A percentile compares a stretch with the other conserved stretches of the same genome.
These are phyloP conservation scores for Talaromyces funiculosus DNA, from an alignment of 2,329 filamentous ascomycete genomes.

Conservation along the genomic window DNA sequence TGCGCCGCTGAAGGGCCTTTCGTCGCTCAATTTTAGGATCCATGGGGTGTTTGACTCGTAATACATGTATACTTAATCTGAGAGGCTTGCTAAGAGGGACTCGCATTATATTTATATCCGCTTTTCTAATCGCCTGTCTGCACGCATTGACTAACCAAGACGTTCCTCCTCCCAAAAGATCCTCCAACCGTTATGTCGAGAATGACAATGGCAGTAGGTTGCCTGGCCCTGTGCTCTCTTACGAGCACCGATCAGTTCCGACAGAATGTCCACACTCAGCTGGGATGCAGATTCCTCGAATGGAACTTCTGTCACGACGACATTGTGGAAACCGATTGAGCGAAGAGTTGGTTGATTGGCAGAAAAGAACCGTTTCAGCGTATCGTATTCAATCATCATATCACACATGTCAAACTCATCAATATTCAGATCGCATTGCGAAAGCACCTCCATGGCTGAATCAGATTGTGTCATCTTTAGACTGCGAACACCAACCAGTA, in stretches of 20 bases:
- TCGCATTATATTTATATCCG: background rate
- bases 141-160: background rate
- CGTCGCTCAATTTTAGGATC: background rate
- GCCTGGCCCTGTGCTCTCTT: background rate
- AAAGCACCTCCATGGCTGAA: background rate
- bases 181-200: background rate
- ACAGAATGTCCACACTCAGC: background rate
- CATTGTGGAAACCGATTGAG: background rate
- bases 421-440: background rate
- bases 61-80: background rate
- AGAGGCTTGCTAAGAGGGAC: background rate
- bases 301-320: background rate
- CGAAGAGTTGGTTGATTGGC: background rate
- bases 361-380: background rate
- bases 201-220: background rate
- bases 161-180: background rate
- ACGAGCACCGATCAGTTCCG: background rate
- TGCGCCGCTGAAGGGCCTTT: background rate
- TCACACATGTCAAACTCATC: background rate
- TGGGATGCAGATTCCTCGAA: slow-evolving; percentile 1
- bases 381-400: background rate
- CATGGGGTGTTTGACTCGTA: background rate
- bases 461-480: background rate
- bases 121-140: background rate
- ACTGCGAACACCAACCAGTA: background rate